phyloP scores from a whole-genome alignment of 768 basidiomycete genomes.

The Lactarius pseudohatsudake region DNA sequence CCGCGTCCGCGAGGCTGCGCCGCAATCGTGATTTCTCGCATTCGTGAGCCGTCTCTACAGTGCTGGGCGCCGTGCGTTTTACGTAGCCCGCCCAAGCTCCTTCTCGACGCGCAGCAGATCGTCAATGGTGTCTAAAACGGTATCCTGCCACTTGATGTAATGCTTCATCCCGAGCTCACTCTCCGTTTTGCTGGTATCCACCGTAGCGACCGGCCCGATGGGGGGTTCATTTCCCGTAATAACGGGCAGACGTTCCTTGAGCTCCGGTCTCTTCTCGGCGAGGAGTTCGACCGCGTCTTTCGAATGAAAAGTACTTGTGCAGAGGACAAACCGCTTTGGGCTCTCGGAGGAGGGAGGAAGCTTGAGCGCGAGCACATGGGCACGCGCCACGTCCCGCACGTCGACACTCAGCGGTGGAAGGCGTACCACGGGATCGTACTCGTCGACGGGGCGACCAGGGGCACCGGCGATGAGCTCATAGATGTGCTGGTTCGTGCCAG shows the following conservation, averaged over 20 bases:
- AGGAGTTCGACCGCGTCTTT: conserved; percentile 33
- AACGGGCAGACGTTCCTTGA: conserved; percentile 31
- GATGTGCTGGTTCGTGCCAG: conserved; percentile 33
- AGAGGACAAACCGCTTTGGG: conserved; percentile 31
- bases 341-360: not conserved
- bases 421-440: conserved; percentile 20
- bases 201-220: not conserved
- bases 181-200: conserved; percentile 15
- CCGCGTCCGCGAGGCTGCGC: conserved; percentile 15
- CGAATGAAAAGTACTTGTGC: conserved; percentile 33
- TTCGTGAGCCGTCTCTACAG: not conserved
- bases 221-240: conserved; percentile 9
- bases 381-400: conserved; percentile 38
- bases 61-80: not conserved
- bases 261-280: conserved; percentile 29
- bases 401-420: conserved; percentile 33
- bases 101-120: conserved; percentile 25
- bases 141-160: conserved; percentile 26
- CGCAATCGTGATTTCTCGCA: not conserved
- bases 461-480: conserved; percentile 32
- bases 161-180: conserved; percentile 16
- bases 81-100: not conserved
- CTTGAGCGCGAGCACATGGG: conserved; percentile 35
- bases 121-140: conserved; percentile 23
- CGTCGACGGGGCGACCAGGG: conserved; percentile 23